Base-by-base conservation (phyloP, 163 green algal species). In the Volvox carteri region DNA sequence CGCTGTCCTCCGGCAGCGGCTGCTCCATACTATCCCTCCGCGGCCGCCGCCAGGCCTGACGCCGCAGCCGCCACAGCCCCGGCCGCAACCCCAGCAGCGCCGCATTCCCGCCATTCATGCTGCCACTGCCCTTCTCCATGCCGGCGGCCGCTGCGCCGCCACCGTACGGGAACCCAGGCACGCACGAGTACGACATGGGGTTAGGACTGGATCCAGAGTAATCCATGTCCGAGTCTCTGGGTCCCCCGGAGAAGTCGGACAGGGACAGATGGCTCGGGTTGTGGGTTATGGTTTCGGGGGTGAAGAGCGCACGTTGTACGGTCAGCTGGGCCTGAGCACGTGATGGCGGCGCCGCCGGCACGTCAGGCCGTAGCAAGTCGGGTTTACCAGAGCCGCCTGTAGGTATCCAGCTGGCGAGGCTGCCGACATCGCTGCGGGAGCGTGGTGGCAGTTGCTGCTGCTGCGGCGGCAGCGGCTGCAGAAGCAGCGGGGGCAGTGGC, bases 101-200 rank as follows among this genome's bases (percentile, higher is more conserved):
- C 65, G 46, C 65, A 35, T 75, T 75, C 30, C 65, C 62, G 30
- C 62, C 62, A 42, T n/a, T 41, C 30, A 74, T 21, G 39, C 72
- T 48, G 42, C 72, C 42, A 42, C 72, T 62, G 73, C 42, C n/a
- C 23, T 28, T 28, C 11, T 52, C 68, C 68, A 28, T 16, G 73
- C 28, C 44, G 42, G 28, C n/a, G 39, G 12, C 39, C 30, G 19
- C 73, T 21, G 8, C 73, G 68, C 68, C 62, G 62, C 62, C 62
- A 30, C 62, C n/a, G 62, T 73, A 41, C 62, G 28, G 62, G 2
- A 78, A 54, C 18, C 39, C 70, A 41, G 70, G 39, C 41, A 78
- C 70, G 14, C 70, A 78, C 5, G 70, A 78, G 41, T 78, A 78
- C 18, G 70, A 16, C 70, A 78, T 78, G 18, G 70, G 70, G 39